Conservation (phyloP, 352 stramenopile genomes). For the Pythium pectinolyticum region DNA sequence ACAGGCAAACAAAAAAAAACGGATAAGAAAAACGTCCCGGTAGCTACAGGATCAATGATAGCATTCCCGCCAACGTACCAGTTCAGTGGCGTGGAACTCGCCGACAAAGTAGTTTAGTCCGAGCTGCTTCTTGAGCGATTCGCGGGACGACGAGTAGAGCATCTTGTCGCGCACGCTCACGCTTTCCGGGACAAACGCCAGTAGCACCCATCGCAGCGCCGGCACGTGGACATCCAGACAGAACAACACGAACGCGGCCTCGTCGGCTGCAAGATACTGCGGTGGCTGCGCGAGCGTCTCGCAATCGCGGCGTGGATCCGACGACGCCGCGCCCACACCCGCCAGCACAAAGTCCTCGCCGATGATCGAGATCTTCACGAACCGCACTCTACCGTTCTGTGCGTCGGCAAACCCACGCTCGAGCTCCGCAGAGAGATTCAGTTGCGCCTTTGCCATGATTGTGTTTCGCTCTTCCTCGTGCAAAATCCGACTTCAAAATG, state of each 20-base stretch:
- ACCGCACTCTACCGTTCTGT: conserved; percentile 66
- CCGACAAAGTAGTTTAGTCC: conserved; percentile 90
- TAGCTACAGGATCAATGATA: too few species aligned
- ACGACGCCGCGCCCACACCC: conserved; percentile 36
- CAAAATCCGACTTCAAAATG: conserved; percentile 24
- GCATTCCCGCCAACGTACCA: conserved; percentile 28
- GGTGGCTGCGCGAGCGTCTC: conserved; percentile 20
- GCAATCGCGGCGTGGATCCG: conserved; percentile 47
- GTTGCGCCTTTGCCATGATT: conserved; percentile 62
- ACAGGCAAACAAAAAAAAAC: too few species aligned
- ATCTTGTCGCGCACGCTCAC: conserved; percentile 88
- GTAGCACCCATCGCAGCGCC: conserved; percentile 73
- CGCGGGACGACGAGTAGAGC: conserved; percentile 90
- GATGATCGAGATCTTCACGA: conserved; percentile 65
- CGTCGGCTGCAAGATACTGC: conserved; percentile 31
- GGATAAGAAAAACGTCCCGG: too few species aligned
- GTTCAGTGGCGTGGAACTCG: conserved; percentile 87
- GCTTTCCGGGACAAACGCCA: conserved; percentile 77
- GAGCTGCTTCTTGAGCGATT: conserved; percentile 90
- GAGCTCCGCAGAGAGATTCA: conserved; percentile 61
- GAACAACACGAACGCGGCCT: conserved; percentile 75
- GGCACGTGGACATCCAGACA: conserved; percentile 72
- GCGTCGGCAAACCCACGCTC: conserved; percentile 70
- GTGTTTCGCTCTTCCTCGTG: background rate
- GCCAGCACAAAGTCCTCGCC: conserved; percentile 64